Base-by-base conservation (phyloP, 2,329 filamentous ascomycete genomes). In the Paraphoma chrysanthemicola region DNA sequence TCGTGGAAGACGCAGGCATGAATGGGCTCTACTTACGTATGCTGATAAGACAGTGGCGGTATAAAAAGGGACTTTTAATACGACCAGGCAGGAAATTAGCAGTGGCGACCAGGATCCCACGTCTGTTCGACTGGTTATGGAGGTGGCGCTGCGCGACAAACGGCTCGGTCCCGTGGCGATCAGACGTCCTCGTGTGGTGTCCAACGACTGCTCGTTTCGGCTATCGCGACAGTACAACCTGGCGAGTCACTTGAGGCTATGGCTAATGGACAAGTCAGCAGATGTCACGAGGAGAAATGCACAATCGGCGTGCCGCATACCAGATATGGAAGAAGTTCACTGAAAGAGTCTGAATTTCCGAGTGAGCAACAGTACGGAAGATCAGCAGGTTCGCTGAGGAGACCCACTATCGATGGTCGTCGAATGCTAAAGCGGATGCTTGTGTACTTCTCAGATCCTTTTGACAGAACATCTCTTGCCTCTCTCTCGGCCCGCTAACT, bases 71-170 rank as follows among this genome's bases (percentile, higher is more conserved):
- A 36, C 44, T 47, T 36, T 36, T 3, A 23, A 23, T 23, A 36
- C 33, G 50, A 44, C 14, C 8, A 28, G 44, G 50, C 33, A 46
- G 3, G 17, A n/a, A 45, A n/a, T 11, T n/a, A 44, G 57, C 43
- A 57, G 48, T 44, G 53, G 31, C 38, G 51, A 53, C 46, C 55
- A 48, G 59, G 60, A 57, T 45, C 52, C 45, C 45, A 63, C 60
- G 51, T 48, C 63, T 56, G 54, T 43, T 31, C 56, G 51, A 44
- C 36, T 48, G 16, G 50, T 53, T 55, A 49, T 58, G 48, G 54
- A 62, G 52, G 61, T 59, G 54, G 45, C 50, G 53, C 48, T 39
- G 56, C 50, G 47, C 62, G 57, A 64, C 70, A 72, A 73, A 69
- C 69, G 57, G 53, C 43, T 51, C 39, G 44, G 43, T 63, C 56